Evolutionary conservation across 2,329 filamentous ascomycete genomes (phyloP).

Genomic region (Fulvia fulva): DNA sequence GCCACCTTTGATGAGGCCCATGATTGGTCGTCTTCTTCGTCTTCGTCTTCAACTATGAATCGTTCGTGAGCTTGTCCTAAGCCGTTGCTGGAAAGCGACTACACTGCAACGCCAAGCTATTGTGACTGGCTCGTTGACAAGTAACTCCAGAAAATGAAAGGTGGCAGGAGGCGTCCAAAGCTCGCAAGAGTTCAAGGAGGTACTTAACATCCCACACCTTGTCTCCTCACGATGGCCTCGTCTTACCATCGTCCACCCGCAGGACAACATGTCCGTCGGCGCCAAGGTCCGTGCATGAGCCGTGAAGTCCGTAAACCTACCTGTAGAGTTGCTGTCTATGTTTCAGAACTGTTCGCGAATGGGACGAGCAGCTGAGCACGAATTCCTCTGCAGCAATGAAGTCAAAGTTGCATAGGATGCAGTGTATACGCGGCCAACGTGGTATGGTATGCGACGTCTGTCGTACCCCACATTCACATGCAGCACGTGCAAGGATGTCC

Average conservation of each 20-base stretch:
- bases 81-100: not conserved
- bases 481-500: not conserved
- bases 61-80: not conserved
- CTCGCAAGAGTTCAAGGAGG: no score
- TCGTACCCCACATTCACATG: not conserved
- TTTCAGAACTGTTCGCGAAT: not conserved
- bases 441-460: not conserved
- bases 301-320: not conserved
- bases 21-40: not conserved
- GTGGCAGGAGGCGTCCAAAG: no score
- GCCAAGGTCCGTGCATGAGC: not conserved
- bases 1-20: constrained; percentile 6
- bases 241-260: not conserved
- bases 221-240: no score
- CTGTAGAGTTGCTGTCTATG: not conserved
- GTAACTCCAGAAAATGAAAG: no score
- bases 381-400: not conserved
- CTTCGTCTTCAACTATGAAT: not conserved
- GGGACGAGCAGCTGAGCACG: not conserved
- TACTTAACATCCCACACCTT: no score
- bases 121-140: no score
- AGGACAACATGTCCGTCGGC: not conserved
- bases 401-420: not conserved
- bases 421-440: not conserved
- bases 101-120: not conserved